Evolutionary conservation across 805 yeast genomes (phyloP).

Genomic region (Torulaspora delbrueckii): DNA sequence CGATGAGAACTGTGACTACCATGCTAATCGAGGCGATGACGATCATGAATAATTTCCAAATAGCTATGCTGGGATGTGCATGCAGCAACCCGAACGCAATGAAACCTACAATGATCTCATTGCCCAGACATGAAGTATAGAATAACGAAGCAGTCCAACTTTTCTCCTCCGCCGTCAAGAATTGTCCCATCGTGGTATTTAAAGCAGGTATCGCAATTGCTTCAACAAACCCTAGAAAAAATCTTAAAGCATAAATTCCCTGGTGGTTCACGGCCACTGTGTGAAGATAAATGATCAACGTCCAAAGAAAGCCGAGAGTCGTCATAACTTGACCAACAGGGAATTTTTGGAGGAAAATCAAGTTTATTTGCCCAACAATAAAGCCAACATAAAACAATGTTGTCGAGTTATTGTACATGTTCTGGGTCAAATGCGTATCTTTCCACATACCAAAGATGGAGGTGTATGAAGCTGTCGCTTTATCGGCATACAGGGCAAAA

Average conservation of each 20-base stretch:
- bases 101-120: conserved; percentile 49
- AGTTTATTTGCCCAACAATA: conserved; percentile 44
- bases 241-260: conserved; percentile 45
- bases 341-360: conserved; percentile 41
- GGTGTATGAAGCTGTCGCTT: conserved; percentile 46
- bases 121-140: conserved; percentile 47
- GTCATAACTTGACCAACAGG: conserved; percentile 41
- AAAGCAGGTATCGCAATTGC: conserved; percentile 43
- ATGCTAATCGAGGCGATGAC: conserved; percentile 55
- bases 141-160: conserved; percentile 52
- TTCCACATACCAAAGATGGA: conserved; percentile 45
- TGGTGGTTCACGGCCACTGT: conserved; percentile 43
- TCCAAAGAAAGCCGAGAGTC: conserved; percentile 40
- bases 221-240: conserved; percentile 49
- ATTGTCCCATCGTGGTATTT: conserved; percentile 47
- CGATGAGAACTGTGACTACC: conserved; percentile 30
- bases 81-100: conserved; percentile 40
- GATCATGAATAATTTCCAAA: conserved; percentile 54
- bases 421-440: conserved; percentile 41
- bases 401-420: conserved; percentile 44
- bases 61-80: conserved; percentile 23
- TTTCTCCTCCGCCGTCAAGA: conserved; percentile 44
- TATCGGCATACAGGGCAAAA: conserved; percentile 45
- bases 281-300: conserved; percentile 42
- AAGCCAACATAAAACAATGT: conserved; percentile 51